Evolutionary conservation across 495 filamentous ascomycete species (phyloP).

Genomic region (Xylaria curta): DNA sequence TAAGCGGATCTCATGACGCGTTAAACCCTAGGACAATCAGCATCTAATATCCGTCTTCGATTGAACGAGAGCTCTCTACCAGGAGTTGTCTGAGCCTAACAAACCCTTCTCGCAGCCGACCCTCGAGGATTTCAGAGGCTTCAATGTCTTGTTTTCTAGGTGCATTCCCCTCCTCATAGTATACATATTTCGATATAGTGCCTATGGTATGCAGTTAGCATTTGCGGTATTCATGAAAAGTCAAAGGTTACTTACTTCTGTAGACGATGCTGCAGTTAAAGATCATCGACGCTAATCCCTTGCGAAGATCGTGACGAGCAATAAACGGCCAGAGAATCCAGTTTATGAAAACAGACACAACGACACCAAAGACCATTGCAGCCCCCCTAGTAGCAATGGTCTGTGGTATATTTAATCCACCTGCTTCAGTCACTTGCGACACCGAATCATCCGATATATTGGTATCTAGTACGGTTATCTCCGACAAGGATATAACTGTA

Average conservation of each 20-base stretch:
- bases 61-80: slow-evolving; percentile 38
- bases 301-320: slow-evolving; percentile 63
- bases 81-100: slow-evolving; percentile 62
- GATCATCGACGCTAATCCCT: slow-evolving; percentile 60
- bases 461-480: background rate
- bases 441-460: background rate
- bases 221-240: background rate
- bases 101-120: slow-evolving; percentile 63
- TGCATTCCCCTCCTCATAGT: slow-evolving; percentile 58
- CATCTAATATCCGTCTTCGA: background rate
- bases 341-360: slow-evolving; percentile 59
- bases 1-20: slow-evolving; percentile 63
- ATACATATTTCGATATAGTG: slow-evolving; percentile 64
- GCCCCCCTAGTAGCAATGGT: slow-evolving; percentile 56
- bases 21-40: slow-evolving; percentile 46
- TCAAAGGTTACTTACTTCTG: slow-evolving; percentile 35
- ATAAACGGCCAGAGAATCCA: slow-evolving; percentile 68
- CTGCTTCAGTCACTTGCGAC: slow-evolving; percentile 42
- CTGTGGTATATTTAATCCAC: slow-evolving; percentile 42
- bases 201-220: slow-evolving; percentile 33
- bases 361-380: slow-evolving; percentile 57
- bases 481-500: slow-evolving; percentile 29
- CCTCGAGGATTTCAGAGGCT: slow-evolving; percentile 63
- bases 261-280: slow-evolving; percentile 63
- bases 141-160: slow-evolving; percentile 57